Evolutionary conservation across 495 filamentous ascomycete species (phyloP).

Genomic region (Corynascus novoguineensis): DNA sequence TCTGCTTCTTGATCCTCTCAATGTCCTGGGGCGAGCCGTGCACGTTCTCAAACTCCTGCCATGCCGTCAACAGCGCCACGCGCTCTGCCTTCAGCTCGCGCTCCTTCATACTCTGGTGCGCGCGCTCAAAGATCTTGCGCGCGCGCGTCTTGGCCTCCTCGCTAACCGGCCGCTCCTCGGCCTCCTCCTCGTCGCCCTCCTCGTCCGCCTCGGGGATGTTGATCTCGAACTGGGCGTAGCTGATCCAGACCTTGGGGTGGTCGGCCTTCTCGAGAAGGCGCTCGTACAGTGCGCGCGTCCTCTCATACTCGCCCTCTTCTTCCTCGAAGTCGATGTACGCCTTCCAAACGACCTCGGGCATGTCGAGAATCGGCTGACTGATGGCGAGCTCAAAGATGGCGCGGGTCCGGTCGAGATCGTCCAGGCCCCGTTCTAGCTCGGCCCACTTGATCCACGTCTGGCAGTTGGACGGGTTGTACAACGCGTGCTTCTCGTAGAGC

Average conservation of each 20-base stretch:
- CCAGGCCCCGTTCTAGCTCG: constrained; percentile 81
- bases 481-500: constrained; percentile 87
- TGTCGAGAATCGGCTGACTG: constrained; percentile 78
- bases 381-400: constrained; percentile 91
- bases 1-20: constrained; percentile 81
- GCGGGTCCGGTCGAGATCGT: constrained; percentile 80
- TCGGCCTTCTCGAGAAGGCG: constrained; percentile 85
- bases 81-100: constrained; percentile 91
- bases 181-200: constrained; percentile 43
- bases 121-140: constrained; percentile 77
- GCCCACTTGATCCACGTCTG: constrained; percentile 94
- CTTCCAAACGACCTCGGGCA: constrained; percentile 97
- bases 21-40: constrained; percentile 74
- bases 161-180: constrained; percentile 64
- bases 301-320: constrained; percentile 81
- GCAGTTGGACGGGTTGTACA: constrained; percentile 82
- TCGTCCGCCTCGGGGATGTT: constrained; percentile 64
- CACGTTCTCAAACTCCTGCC: constrained; percentile 83
- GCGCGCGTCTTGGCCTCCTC: constrained; percentile 78
- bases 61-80: constrained; percentile 81
- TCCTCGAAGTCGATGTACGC: constrained; percentile 98
- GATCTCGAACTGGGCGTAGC: constrained; percentile 94
- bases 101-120: constrained; percentile 84
- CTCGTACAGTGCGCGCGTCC: constrained; percentile 80
- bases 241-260: constrained; percentile 98